Evolutionary conservation across 2,329 filamentous ascomycete genomes (phyloP), one percentile per base, ranked within the genome.

Genomic region (Cercospora sp.): DNA sequence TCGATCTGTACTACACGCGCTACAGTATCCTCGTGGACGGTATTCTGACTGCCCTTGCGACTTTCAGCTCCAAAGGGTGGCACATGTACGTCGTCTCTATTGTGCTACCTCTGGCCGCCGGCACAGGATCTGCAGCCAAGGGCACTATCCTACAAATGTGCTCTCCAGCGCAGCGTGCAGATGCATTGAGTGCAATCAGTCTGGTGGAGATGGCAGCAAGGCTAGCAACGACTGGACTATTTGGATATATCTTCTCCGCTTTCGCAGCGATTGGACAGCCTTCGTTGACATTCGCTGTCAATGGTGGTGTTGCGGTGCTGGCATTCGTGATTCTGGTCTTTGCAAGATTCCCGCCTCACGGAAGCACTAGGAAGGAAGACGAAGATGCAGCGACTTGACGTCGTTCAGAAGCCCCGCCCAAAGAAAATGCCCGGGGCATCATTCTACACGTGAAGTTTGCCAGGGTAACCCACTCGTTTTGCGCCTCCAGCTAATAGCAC

Each of bases 81-180:
- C 89, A 92, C 71, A 87, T 92, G 58, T 92, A 90, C 73, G 78
- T 91, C 0, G 86, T 89, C 1, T 88, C 88, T 0, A 84, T 87
- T 28, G 75, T 91, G 1, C 82, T 92, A 0, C 90, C 90, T 0
- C 86, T 92, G 32, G 89, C 88, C 0, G 90, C 89, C 0, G 90
- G 90, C 0, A 89, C 89, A 0, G 90, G 89, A 0, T 85, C 89
- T 0, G 88, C 90, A 0, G 88, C 89, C 1, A 92, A 92, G 71
- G 90, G 90, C 0, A 88, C 90, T n/a, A 91, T 92, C 68, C 85
- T 90, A 0, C 86, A 90, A 66, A 90, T 92, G 88, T 89, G 89
- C 55, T 81, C 88, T 0, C 82, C 86, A 1, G 82, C 82, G 0
- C 85, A 90, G 65, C 83, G 89, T 0, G 84, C 86, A 0, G 90